Conservation (phyloP, 176 grass and related monocot species). For the Triticum turgidum region DNA sequence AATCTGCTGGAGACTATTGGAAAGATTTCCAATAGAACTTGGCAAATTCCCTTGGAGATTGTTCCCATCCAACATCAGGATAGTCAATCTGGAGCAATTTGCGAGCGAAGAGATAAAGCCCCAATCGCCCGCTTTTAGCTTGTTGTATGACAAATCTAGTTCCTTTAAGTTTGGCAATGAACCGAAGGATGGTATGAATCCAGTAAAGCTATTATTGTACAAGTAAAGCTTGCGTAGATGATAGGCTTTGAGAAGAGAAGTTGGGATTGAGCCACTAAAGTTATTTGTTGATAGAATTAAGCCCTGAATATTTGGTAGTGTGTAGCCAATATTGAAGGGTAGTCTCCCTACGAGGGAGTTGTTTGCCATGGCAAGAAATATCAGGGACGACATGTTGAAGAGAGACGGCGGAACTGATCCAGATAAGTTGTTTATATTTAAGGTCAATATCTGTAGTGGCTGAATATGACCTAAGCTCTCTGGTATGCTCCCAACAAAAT, state of each 20-base stretch:
- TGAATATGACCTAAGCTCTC: constrained; percentile 40
- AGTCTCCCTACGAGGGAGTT: constrained; percentile 29
- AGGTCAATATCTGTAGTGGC: background rate
- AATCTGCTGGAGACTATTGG: constrained; percentile 12
- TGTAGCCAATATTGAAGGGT: background rate
- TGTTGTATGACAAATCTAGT: constrained; percentile 37
- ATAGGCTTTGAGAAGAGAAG: constrained; percentile 29
- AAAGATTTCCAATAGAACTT: constrained; percentile 36
- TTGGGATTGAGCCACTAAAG: constrained; percentile 42
- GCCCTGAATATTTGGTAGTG: constrained; percentile 3
- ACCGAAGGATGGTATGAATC: constrained; percentile 28
- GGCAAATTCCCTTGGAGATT: constrained; percentile 44
- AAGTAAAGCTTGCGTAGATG: background rate
- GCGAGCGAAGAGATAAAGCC: constrained; percentile 37
- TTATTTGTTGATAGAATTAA: constrained; percentile 27
- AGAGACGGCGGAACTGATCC: constrained; percentile 35
- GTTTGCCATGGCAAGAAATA: background rate
- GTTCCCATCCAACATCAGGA: constrained; percentile 18
- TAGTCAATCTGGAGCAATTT: constrained; percentile 36
- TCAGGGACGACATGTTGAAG: constrained; percentile 37
- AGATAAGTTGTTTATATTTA: constrained; percentile 22
- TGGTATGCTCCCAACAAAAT: constrained; percentile 45
- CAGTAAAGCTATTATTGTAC: constrained; percentile 10
- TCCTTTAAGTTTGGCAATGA: constrained; percentile 25
- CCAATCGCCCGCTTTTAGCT: constrained; percentile 44